Conservation (phyloP, 2,329 filamentous ascomycete species). For the Trichoderma pleuroti region DNA sequence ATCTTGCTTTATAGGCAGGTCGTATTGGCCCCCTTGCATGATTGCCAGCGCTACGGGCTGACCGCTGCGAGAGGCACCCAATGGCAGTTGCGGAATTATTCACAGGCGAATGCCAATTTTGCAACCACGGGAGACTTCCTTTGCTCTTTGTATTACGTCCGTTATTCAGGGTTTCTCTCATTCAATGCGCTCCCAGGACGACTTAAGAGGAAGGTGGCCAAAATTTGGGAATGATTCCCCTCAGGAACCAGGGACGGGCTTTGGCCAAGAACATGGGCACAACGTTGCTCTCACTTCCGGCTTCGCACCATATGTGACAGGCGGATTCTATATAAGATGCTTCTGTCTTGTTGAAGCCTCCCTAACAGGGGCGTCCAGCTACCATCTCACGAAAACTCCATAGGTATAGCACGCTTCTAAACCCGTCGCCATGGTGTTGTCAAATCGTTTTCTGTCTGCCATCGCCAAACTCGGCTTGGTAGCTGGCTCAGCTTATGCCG, state of each 20-base stretch:
- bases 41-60: not conserved
- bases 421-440: not conserved
- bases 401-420: not conserved
- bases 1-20: conserved; percentile 11
- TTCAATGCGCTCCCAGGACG: not conserved
- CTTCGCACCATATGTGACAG: not conserved
- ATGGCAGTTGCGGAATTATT: not conserved
- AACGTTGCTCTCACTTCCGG: not conserved
- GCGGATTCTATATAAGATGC: not conserved
- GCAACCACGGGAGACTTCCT: not conserved
- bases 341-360: not conserved
- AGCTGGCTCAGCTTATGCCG: conserved; percentile 6
- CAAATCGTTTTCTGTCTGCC: not conserved
- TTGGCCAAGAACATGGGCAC: not conserved
- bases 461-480: not conserved
- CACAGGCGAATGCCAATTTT: not conserved
- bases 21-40: not conserved
- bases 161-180: not conserved
- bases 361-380: not conserved
- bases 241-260: not conserved
- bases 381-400: not conserved
- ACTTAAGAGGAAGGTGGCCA: conserved; percentile 11
- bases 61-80: not conserved
- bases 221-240: not conserved
- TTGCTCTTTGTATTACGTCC: not conserved